A percentile compares a stretch with the other conserved stretches of the same genome.
These are phyloP conservation scores for Hyphodiscus sp. DNA, from an alignment of 2,329 filamentous ascomycete genomes.

Conservation along the genomic window DNA sequence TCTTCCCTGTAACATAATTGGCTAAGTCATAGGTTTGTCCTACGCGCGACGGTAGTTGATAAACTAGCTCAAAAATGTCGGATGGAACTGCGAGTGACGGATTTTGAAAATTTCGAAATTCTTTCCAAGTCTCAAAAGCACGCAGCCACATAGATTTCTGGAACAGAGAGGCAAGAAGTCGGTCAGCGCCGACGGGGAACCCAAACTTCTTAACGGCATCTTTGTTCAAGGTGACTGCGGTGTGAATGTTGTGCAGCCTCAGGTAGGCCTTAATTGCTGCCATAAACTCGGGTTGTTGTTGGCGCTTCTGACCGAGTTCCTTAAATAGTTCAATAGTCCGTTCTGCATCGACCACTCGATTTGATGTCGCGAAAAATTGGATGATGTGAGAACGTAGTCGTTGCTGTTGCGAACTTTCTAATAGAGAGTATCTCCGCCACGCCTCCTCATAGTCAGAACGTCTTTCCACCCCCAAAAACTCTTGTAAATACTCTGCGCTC, in stretches of 20 bases:
- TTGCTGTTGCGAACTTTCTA: constrained; percentile 15
- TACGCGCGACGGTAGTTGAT: constrained; percentile 9
- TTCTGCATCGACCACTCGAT: constrained; percentile 32
- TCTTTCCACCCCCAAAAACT: constrained; percentile 14
- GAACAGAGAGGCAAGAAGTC: constrained; percentile 21
- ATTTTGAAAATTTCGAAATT: constrained; percentile 6
- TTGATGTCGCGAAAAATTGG: constrained; percentile 35
- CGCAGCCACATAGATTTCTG: constrained; percentile 19
- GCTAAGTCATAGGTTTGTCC: constrained; percentile 7
- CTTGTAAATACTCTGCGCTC: constrained; percentile 7
- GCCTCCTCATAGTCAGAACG: constrained; percentile 31
- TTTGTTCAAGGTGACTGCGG: constrained; percentile 26
- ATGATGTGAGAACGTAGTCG: constrained; percentile 26
- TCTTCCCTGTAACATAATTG: constrained; percentile 9
- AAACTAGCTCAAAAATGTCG: constrained; percentile 12
- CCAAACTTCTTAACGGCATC: constrained; percentile 12
- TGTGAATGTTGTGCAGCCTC: constrained; percentile 32
- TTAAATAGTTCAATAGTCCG: constrained; percentile 41
- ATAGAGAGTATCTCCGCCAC: constrained; percentile 35
- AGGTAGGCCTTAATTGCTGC: constrained; percentile 39
- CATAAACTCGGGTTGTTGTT: constrained; percentile 38
- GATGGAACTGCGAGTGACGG: background rate
- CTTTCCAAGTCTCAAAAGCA: constrained; percentile 20
- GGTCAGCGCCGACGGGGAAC: constrained; percentile 17
- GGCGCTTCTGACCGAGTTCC: constrained; percentile 22